Evolutionary conservation across 2,329 filamentous ascomycete genomes (phyloP), one percentile per base, ranked within the genome.

Genomic region (Macroventuria anomochaeta): DNA sequence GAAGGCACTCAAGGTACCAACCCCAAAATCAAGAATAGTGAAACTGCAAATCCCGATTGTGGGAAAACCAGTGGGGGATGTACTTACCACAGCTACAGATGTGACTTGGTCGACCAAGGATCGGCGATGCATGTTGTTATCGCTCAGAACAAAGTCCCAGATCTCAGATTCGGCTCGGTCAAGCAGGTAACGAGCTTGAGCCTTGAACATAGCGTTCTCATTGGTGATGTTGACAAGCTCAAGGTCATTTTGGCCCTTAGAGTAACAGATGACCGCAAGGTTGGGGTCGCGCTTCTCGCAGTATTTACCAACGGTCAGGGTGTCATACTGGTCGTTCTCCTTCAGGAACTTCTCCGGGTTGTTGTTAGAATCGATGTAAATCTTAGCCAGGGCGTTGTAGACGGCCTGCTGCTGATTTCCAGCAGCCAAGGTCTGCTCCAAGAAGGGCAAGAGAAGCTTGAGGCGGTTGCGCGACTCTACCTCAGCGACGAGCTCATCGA

Each of bases 181-280:
- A 46, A 99, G 81, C 20, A 99, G 83, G 76, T 99, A 99, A 31
- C 95, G 89, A 53, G 93, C 93, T 77, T 99, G 95, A n/a, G 90
- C 90, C 68, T 93, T 89, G 84, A 96, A 99, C 95, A 99, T 99
- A n/a, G 91, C 88, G 79, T 99, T 99, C 78, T 99, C 96, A 68
- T 97, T 99, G 70, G 95, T 97, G 71, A 99, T 93, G 76, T 90
- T 95, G 77, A 99, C 93, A 51, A 99, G 85, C 78, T 99, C 96
- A 26, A 99, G 79, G 70, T 99, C 95, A 63, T 99, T 99, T 77
- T 97, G 91, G 17, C 95, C 95, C 82, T 99, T 99, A 67, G 88
- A 85, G 76, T 97, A 99, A 58, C 92, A 90, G 72, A 97, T 96
- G 77, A 90, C 96, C 3, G 91, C 93, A 48, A 99, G 81, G 74